phyloP scores from a whole-genome alignment of 305 asterid species.

The Lippia alba region DNA sequence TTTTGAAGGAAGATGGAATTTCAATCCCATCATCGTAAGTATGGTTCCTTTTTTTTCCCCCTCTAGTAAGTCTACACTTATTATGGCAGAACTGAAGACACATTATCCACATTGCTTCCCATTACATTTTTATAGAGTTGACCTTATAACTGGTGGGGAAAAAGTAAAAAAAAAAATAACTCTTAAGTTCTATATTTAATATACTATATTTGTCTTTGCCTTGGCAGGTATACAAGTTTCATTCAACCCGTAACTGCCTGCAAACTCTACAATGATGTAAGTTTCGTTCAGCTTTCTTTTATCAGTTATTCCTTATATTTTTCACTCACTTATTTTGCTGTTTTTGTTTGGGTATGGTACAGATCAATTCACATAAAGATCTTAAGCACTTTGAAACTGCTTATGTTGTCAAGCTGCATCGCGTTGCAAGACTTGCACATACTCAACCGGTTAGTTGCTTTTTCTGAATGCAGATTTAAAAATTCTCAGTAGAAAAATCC shows the following conservation, averaged over 20 bases:
- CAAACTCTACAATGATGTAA: constrained; percentile 94
- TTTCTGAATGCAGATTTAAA: constrained; percentile 39
- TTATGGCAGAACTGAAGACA: neutral
- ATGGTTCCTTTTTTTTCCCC: neutral
- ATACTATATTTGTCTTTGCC: constrained; percentile 19
- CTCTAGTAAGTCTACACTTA: too few species aligned
- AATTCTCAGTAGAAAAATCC: constrained; percentile 8
- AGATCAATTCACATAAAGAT: constrained; percentile 95
- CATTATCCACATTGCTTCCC: neutral
- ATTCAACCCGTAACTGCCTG: constrained; percentile 94
- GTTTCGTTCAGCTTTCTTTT: constrained; percentile 23
- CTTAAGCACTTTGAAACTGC: constrained; percentile 97
- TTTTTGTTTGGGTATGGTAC: constrained; percentile 37
- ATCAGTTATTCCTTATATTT: constrained; percentile 6
- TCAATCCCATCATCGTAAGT: constrained; percentile 96
- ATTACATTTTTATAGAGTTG: constrained; percentile 11
- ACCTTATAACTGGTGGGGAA: neutral
- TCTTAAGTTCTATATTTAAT: constrained; percentile 12
- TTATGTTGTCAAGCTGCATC: constrained; percentile 96
- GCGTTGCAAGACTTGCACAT: constrained; percentile 86
- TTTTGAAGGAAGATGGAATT: constrained; percentile 88
- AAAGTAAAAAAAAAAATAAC: neutral
- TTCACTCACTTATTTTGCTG: constrained; percentile 16
- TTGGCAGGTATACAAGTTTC: constrained; percentile 93
- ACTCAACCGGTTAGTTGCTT: constrained; percentile 79